Conservation (phyloP, 257 asterid genomes). For the Paraleonurus japonicus region DNA sequence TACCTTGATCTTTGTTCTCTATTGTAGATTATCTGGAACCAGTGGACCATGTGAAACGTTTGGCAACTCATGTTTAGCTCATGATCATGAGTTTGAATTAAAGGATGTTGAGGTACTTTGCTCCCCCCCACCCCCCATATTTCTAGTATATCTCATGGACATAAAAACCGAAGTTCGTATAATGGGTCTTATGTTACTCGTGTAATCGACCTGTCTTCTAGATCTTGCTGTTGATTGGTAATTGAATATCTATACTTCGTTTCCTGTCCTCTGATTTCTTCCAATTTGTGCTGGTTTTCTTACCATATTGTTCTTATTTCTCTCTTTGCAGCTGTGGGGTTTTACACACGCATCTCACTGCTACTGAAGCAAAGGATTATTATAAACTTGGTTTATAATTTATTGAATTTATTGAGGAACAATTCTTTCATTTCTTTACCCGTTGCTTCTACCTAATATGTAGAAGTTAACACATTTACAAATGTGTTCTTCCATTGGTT, state of each 20-base stretch:
- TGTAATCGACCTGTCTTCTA: too few species aligned
- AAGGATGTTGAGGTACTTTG: conserved; percentile 79
- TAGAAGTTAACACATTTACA: neutral
- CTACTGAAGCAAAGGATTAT: conserved; percentile 32
- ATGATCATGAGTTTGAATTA: conserved; percentile 74
- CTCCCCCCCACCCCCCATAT: neutral
- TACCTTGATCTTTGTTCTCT: neutral
- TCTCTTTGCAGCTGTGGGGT: conserved; percentile 86
- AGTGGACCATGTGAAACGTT: conserved; percentile 96
- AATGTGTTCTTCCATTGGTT: neutral
- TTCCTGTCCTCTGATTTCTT: neutral
- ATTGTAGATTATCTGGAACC: conserved; percentile 68
- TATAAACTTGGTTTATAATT: conserved; percentile 1
- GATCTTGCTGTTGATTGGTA: neutral
- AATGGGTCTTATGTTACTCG: too few species aligned
- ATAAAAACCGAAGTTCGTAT: too few species aligned
- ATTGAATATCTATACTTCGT: neutral
- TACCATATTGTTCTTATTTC: neutral
- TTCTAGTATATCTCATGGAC: too few species aligned
- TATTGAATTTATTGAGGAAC: neutral
- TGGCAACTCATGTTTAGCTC: conserved; percentile 85
- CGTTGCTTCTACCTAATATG: conserved; percentile 15
- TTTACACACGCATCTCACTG: conserved; percentile 72
- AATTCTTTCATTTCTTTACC: conserved; percentile 34
- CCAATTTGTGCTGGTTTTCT: neutral